Conservation (phyloP, 306 rosid genomes). For the Cucumis hystrix region DNA sequence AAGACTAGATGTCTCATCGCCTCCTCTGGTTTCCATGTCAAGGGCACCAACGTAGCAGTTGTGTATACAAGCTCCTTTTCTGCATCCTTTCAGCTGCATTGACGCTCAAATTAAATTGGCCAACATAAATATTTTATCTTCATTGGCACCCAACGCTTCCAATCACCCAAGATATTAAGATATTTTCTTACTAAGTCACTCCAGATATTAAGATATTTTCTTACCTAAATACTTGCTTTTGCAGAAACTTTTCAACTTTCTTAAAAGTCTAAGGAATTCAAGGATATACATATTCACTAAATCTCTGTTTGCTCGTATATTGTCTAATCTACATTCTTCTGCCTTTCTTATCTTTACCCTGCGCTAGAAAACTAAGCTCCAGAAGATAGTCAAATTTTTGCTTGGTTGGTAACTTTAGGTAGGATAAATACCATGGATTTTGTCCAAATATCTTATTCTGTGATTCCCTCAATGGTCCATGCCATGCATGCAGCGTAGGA, state of each 20-base stretch:
- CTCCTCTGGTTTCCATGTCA: neutral
- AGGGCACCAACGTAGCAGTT: neutral
- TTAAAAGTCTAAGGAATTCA: neutral
- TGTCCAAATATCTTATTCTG: neutral
- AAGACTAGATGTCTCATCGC: neutral
- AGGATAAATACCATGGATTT: neutral
- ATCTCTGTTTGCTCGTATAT: neutral
- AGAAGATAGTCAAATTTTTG: neutral
- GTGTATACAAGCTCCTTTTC: neutral
- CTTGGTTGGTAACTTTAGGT: neutral
- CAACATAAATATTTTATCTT: neutral
- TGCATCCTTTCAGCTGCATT: neutral
- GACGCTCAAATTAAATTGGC: neutral
- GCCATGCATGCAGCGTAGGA: neutral
- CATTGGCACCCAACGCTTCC: neutral
- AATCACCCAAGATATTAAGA: neutral
- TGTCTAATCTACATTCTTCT: neutral
- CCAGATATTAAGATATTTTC: neutral
- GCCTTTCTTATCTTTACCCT: neutral
- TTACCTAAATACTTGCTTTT: neutral
- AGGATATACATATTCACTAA: neutral
- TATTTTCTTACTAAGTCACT: no score
- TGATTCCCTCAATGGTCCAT: neutral
- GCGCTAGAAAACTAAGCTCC: neutral
- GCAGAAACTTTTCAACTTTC: neutral